Base-by-base conservation (phyloP, 192 early-diverging fungal genomes). In the Coemansia sp. region DNA sequence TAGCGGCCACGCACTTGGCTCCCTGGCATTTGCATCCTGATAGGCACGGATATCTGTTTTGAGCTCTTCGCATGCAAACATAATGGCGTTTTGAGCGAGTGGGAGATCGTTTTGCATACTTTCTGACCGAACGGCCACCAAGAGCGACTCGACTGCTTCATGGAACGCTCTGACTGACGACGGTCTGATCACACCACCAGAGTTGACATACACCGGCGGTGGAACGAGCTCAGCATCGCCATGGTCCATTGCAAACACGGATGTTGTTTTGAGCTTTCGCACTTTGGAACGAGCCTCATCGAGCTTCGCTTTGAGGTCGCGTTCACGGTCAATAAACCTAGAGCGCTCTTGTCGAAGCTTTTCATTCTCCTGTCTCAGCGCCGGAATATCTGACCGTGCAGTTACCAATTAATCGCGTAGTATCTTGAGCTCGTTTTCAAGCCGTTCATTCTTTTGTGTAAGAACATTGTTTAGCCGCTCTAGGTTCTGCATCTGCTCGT, bases 51-150 rank as follows among this genome's bases (percentile, higher is more conserved):
- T 84, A 43, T 98, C 91, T 38, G 91, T 90, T 0, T 86, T 89
- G 43, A 98, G 89, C 52, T 82, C 78, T 44, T 88, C 86, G 78
- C 93, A 95, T 0, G 91, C 81, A 34, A 88, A 81, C 25, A 92
- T 89, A 38, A 96, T 85, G 6, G 87, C 69, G 54, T 88, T 87
- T 89, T 93, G 93, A n/a, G 91, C 69, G 21, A 15, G 27, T 27
- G 66, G 76, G 37, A 98, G 67, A 0, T 95, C 91, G 24, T 64
- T 67, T 1, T 91, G 77, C 27, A 89, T 84, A 34, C 82, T 75
- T 17, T 91, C 86, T 1, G 89, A 86, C 52, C 89, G 78, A 62
- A 87, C 89, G 27, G 88, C 87, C 17, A 80, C 68, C 33, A 98
- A 69, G 9, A 98, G 77, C 30, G 86, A 84, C 65, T 94, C 90